Evolutionary conservation across 1,284 basidiomycete species (phyloP).

Genomic region (Trichosporon asahii): DNA sequence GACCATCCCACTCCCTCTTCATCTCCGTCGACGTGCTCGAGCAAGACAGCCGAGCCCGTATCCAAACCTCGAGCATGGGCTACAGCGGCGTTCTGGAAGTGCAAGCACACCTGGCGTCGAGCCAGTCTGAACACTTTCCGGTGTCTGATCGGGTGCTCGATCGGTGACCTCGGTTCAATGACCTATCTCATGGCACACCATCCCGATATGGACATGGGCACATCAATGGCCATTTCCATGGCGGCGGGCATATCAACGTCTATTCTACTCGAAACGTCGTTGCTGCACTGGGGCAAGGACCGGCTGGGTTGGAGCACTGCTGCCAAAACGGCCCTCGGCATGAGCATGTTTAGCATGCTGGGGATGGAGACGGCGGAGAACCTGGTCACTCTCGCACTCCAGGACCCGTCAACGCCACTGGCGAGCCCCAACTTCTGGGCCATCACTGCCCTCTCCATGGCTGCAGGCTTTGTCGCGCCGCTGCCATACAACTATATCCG

Average conservation of each 20-base stretch:
- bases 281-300: conserved; percentile 15
- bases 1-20: background rate
- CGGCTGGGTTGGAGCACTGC: background rate
- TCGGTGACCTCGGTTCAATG: conserved; percentile 14
- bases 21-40: background rate
- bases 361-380: conserved; percentile 16
- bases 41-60: background rate
- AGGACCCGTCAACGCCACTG: conserved; percentile 3
- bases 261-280: conserved; percentile 15
- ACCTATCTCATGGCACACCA: conserved; percentile 14
- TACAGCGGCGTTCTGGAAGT: conserved; percentile 10
- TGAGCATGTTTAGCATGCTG: conserved; percentile 17
- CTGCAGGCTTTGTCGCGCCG: conserved; percentile 11
- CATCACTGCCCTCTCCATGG: conserved; percentile 10
- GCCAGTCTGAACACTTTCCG: conserved; percentile 15
- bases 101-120: conserved; percentile 15
- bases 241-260: conserved; percentile 15
- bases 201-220: conserved; percentile 9
- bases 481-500: conserved; percentile 16
- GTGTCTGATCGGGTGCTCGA: conserved; percentile 14
- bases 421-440: conserved; percentile 12
- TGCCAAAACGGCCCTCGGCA: conserved; percentile 12
- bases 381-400: conserved; percentile 11
- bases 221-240: conserved; percentile 15
- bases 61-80: background rate